A percentile compares a stretch with the other conserved stretches of the same genome.
phyloP scores from a whole-genome alignment of 805 yeast species.

The Candida boleticola region DNA sequence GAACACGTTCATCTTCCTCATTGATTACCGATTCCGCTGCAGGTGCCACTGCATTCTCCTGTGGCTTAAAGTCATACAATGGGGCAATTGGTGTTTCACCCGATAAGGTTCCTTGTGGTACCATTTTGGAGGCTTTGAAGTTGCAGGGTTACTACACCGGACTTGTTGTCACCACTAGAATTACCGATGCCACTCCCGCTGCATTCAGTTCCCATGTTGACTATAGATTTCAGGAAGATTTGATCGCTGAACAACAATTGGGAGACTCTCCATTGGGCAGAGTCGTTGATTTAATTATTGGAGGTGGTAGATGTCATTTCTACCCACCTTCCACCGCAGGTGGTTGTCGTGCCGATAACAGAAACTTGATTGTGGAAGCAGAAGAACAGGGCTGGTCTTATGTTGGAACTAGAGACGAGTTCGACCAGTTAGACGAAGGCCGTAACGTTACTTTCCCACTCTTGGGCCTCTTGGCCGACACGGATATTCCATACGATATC shows the following conservation, averaged over 20 bases:
- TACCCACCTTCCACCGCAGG: slow-evolving; percentile 49
- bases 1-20: slow-evolving; percentile 77
- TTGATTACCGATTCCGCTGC: slow-evolving; percentile 94
- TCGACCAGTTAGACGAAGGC: slow-evolving; percentile 56
- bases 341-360: slow-evolving; percentile 69
- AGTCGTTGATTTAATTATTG: slow-evolving; percentile 78
- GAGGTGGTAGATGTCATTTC: slow-evolving; percentile 90
- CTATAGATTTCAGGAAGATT: slow-evolving; percentile 72
- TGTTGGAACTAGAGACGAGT: slow-evolving; percentile 56
- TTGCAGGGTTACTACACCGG: slow-evolving; percentile 81
- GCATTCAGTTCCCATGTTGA: slow-evolving; percentile 81
- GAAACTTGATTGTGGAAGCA: slow-evolving; percentile 69
- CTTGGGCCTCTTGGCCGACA: slow-evolving; percentile 69
- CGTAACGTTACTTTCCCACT: slow-evolving; percentile 70
- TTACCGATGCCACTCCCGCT: slow-evolving; percentile 96
- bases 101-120: slow-evolving; percentile 73
- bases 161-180: slow-evolving; percentile 85
- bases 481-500: slow-evolving; percentile 80
- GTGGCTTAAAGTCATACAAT: slow-evolving; percentile 80
- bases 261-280: slow-evolving; percentile 80
- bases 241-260: slow-evolving; percentile 83
- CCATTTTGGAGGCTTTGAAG: slow-evolving; percentile 84
- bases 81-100: slow-evolving; percentile 90
- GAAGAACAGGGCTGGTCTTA: slow-evolving; percentile 58
- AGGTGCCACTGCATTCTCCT: slow-evolving; percentile 92